Evolutionary conservation across 495 filamentous ascomycete species (phyloP), one percentile per base, ranked within the genome.

Genomic region (Pseudomonodictys pantanalensis): DNA sequence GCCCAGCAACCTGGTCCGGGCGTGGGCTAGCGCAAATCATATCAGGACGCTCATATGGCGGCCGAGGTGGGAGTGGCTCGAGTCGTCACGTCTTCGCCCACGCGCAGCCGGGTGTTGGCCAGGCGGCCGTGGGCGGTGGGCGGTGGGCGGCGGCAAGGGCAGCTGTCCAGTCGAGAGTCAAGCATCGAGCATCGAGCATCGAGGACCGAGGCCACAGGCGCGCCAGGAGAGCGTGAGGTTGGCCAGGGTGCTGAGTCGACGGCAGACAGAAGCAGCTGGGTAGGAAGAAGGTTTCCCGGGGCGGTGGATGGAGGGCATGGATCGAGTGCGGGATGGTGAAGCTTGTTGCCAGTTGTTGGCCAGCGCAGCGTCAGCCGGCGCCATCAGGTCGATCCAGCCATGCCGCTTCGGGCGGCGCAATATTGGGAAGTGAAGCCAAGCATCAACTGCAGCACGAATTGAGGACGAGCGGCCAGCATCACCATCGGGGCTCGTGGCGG

Each of bases 21-120:
- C 59, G 45, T 41, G 44, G 9, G 32, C 52, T 56, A 52, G 59
- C 59, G 59, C 59, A 62, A 62, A 62, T 62, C 59, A 62, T 62
- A 62, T 49, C 45, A 42, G 43, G 58, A 48, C 47, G 20, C 18
- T 38, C 47, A 51, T 46, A 55, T 30, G 49, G 33, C 30, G 29
- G n/a, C 22, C 20, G 32, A 50, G 47, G 47, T 10, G 24, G 7
- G n/a, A 3, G 43, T 8, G 22, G 50, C 30, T 22, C 3, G 35
- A 5, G 30, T 33, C 46, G 26, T 39, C 10, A 25, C 30, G 41
- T 18, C 42, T 2, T 35, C 20, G n/a, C 11, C 29, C 26, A 12
- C 24, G 8, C 23, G 26, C 26, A 35, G 25, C 53, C 41, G 2
- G n/a, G 12, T 48, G n/a, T 26, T 46, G 25, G 43, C 41, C 41